Evolutionary conservation across 306 rosid genomes (phyloP), one percentile per base, ranked within the genome.

Genomic region (Prunus fruticosa): DNA sequence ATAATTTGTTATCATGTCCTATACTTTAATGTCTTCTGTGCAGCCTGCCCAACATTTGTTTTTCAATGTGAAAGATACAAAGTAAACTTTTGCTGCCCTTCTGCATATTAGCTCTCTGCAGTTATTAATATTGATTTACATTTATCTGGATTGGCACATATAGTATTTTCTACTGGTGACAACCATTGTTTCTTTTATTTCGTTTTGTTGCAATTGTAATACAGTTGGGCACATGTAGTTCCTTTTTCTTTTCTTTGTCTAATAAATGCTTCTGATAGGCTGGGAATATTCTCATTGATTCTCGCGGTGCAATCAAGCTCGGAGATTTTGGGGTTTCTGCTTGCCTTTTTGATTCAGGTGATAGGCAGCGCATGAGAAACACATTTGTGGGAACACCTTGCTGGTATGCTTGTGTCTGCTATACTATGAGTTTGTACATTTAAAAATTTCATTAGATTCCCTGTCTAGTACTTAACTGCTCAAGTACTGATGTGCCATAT

Each of bases 351-450:
- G 96, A 95, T 85, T 92, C 96, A 12, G 97, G 99, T 74, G 97
- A 92, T 76, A 81, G 97, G 82, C 97, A 90, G 60, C 89, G 97
- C 38, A 71, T 87, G 38, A 74, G 97, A 78, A 95, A 90, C 72
- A 95, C 98, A 56, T 95, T 95, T 75, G 98, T 95, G 1, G 98
- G 97, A 73, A 92, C 98, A 11, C 99, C 99, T 73, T 95, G 97
- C 85, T 92, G 99, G 97, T 91, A 85, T 76, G 74, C 28, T 70
- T 54, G 13, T 63, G 25, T 34, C 27, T 11, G 45, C 64, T 71
- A 28, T 14, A n/a, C 34, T 54, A 53, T 54, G 64, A 34, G 14
- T n/a, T 71, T 52, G 50, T 20, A 57, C 4, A 20, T 57, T 38
- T 38, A 6, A 20, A 8, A 20, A 22, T 57, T 54, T 57, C 11